Conservation (phyloP, 1,139 yeast genomes). For the Geotrichum fermentans region DNA sequence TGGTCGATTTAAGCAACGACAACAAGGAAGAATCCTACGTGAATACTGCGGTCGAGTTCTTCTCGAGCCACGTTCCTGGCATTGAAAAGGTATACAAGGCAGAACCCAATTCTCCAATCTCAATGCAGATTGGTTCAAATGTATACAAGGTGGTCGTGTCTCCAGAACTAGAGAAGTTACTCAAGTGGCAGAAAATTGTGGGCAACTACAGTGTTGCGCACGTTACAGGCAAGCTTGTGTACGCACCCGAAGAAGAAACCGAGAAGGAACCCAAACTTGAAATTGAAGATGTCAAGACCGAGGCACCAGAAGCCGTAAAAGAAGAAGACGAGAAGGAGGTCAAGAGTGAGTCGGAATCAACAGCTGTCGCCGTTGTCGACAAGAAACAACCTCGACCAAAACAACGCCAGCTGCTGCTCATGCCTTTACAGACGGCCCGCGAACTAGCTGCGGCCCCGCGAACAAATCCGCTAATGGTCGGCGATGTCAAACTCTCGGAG, state of each 20-base stretch:
- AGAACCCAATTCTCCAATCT: conserved; percentile 41
- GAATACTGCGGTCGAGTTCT: conserved; percentile 18
- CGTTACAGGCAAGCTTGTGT: conserved; percentile 59
- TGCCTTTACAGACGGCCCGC: conserved; percentile 30
- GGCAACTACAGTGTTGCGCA: conserved; percentile 82
- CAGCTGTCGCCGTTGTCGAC: background rate
- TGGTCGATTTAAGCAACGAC: background rate
- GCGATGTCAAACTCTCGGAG: conserved; percentile 82
- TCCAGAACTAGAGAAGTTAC: conserved; percentile 53
- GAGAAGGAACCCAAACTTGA: background rate
- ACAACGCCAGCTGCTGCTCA: conserved; percentile 20
- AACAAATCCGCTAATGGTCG: conserved; percentile 60
- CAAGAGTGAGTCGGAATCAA: background rate
- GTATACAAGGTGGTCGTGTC: conserved; percentile 51
- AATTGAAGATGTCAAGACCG: background rate
- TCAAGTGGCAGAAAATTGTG: conserved; percentile 81
- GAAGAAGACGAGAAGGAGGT: conserved; percentile 3
- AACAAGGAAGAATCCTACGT: background rate
- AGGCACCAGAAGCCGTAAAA: conserved; percentile 10
- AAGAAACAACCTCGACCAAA: background rate
- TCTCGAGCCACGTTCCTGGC: conserved; percentile 15
- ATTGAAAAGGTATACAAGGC: conserved; percentile 33
- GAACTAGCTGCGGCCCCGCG: conserved; percentile 36
- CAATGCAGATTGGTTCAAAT: conserved; percentile 12
- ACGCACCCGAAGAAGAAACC: conserved; percentile 26